Percentiles rank a stretch among this genome's conserved stretches.
These are phyloP conservation scores for Phialophora chinensis DNA, from an alignment of 2,329 filamentous ascomycete species.

Conservation along the genomic window DNA sequence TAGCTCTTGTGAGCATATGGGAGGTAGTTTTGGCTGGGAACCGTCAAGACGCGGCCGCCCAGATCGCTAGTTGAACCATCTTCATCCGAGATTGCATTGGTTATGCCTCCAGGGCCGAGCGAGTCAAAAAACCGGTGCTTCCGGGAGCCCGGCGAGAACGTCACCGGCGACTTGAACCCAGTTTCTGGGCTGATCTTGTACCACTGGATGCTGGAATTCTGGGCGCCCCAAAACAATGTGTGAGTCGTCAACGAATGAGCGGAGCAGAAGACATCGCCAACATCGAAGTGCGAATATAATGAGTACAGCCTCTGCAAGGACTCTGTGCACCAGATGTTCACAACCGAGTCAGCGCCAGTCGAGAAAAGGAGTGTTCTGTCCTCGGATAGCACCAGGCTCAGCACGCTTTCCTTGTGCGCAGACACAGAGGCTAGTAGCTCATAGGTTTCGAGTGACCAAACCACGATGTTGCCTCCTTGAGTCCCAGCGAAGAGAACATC, in stretches of 20 bases:
- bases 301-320: constrained; percentile 78
- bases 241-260: constrained; percentile 80
- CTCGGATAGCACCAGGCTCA: constrained; percentile 80
- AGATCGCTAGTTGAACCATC: constrained; percentile 57
- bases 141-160: constrained; percentile 72
- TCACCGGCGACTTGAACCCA: constrained; percentile 64
- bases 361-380: constrained; percentile 83
- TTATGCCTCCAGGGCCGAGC: constrained; percentile 78
- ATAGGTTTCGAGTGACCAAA: constrained; percentile 89
- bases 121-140: constrained; percentile 91
- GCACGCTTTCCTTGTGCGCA: constrained; percentile 88
- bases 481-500: constrained; percentile 88
- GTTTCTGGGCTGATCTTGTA: constrained; percentile 72
- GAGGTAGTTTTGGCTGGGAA: constrained; percentile 77
- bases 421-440: constrained; percentile 78
- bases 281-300: constrained; percentile 90
- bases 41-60: constrained; percentile 74
- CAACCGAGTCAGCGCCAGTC: constrained; percentile 87
- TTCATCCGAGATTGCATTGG: constrained; percentile 56
- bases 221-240: constrained; percentile 87
- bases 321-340: constrained; percentile 88
- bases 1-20: constrained; percentile 96
- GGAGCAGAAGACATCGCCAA: constrained; percentile 95
- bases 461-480: constrained; percentile 87
- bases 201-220: constrained; percentile 72